A percentile compares a stretch with the other conserved stretches of the same genome.
Evolutionary conservation across 768 basidiomycete species (phyloP).

Genomic region (Leucocoprinus birnbaumii): DNA sequence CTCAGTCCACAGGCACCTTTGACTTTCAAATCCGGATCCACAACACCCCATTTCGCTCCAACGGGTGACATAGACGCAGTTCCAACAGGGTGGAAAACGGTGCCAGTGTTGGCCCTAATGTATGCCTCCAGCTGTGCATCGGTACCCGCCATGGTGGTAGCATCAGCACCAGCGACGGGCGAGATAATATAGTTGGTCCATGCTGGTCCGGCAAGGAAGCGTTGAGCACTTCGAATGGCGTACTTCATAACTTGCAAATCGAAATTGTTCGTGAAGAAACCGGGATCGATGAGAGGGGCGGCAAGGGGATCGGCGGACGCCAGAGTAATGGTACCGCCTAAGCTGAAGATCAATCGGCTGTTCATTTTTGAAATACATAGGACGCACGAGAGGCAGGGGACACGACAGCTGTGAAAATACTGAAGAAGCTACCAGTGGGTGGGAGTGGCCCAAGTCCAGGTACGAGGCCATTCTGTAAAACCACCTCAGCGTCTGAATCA

Average conservation of each 20-base stretch:
- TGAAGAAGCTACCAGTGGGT: conserved; percentile 18
- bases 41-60: conserved; percentile 27
- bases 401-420: background rate
- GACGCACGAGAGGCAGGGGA: too few species aligned
- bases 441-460: conserved; percentile 5
- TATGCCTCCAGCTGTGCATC: background rate
- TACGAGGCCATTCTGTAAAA: too few species aligned
- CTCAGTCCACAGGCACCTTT: conserved; percentile 31
- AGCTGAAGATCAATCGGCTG: too few species aligned
- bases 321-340: too few species aligned
- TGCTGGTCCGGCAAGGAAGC: conserved; percentile 5
- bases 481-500: too few species aligned
- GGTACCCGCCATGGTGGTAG: background rate
- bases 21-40: conserved; percentile 33
- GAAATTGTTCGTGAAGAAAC: background rate
- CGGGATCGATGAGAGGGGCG: conserved; percentile 11
- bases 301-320: too few species aligned
- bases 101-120: background rate
- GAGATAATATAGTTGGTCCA: conserved; percentile 8
- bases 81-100: background rate
- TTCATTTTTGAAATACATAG: too few species aligned
- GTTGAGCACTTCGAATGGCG: conserved; percentile 3
- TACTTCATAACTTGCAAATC: conserved; percentile 5
- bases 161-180: background rate
- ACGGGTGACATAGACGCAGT: conserved; percentile 24